Evolutionary conservation across 2,329 filamentous ascomycete genomes (phyloP).

Genomic region (Xylaria sp.): DNA sequence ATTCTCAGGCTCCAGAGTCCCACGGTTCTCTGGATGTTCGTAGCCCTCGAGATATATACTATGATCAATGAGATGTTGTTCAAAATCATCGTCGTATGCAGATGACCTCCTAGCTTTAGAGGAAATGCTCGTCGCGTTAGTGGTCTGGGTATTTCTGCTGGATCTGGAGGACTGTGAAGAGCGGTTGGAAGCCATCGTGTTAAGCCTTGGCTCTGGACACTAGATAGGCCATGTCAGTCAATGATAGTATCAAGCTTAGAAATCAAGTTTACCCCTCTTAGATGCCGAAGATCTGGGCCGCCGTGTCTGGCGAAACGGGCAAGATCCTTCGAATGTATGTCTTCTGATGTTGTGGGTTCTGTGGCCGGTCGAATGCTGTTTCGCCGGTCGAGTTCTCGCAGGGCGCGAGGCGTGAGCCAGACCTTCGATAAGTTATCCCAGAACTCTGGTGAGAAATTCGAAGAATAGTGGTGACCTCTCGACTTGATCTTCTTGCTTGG

Average conservation of each 20-base stretch:
- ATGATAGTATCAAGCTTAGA: slow-evolving; percentile 13
- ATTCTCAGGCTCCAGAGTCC: slow-evolving; percentile 8
- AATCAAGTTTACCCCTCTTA: slow-evolving; percentile 48
- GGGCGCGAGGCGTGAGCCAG: slow-evolving; percentile 44
- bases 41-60: slow-evolving; percentile 38
- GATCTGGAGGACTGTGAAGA: neutral
- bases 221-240: slow-evolving; percentile 8
- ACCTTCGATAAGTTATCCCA: slow-evolving; percentile 47
- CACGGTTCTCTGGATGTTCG: neutral
- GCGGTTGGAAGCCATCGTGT: slow-evolving; percentile 10
- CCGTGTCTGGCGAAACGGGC: slow-evolving; percentile 49
- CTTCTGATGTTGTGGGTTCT: neutral
- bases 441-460: slow-evolving; percentile 39
- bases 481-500: slow-evolving; percentile 22
- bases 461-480: slow-evolving; percentile 1
- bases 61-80: slow-evolving; percentile 45
- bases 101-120: slow-evolving; percentile 39
- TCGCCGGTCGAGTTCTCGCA: slow-evolving; percentile 47
- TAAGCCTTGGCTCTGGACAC: slow-evolving; percentile 10
- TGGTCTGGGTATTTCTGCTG: slow-evolving; percentile 7
- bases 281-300: slow-evolving; percentile 51
- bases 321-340: slow-evolving; percentile 25
- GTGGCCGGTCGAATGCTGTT: slow-evolving; percentile 26
- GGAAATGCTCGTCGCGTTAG: slow-evolving; percentile 9
- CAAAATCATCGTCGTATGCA: slow-evolving; percentile 45